Base-by-base conservation (phyloP, 2,329 filamentous ascomycete species). In the Colletotrichum scovillei region DNA sequence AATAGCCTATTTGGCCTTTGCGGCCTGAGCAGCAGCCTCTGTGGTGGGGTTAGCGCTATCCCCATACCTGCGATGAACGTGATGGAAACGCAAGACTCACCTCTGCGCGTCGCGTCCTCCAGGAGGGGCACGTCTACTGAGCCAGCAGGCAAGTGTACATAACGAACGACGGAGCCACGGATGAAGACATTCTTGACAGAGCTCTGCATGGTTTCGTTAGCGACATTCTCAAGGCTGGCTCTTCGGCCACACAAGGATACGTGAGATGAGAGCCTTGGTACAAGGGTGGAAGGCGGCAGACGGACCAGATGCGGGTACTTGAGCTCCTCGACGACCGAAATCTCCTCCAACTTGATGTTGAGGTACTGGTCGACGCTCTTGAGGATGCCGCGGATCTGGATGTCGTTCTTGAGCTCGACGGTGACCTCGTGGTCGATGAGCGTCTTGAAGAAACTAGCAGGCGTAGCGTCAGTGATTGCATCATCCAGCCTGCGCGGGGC, bases 281-380 rank as follows among this genome's bases (percentile, higher is more conserved):
- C 42, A 49, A 22, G 42, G n/a, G n/a, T n/a, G n/a, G n/a, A n/a
- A 35, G 32, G 32, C 32, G 32, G 32, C 32, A 4, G 7, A 80
- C 87, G 66, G 79, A 96, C 94, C 83, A 99, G 85, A 84, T 99
- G 97, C 63, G 97, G 97, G 82, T 98, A 98, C 84, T 95, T 95
- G 80, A 97, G 86, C 85, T 98, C 95, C 77, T 99, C 95, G 30
- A 98, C 90, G 38, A 98, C 96, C 75, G 92, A 90, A 74, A 98
- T 97, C 80, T 98, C 95, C 81, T 99, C 97, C 63, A 99, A 91
- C 88, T 98, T 98, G 86, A 99, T 98, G 86, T 99, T 99, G 81
- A 99, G 91, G 85, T 97, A 99, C 87, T 98, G 97, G 83, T 99
- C 97, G 77, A 99, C 96, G 81, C 94, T 97, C 88, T 98, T 99